phyloP scores from a whole-genome alignment of 176 grass and related monocot genomes.

The Triticum monococcum region DNA sequence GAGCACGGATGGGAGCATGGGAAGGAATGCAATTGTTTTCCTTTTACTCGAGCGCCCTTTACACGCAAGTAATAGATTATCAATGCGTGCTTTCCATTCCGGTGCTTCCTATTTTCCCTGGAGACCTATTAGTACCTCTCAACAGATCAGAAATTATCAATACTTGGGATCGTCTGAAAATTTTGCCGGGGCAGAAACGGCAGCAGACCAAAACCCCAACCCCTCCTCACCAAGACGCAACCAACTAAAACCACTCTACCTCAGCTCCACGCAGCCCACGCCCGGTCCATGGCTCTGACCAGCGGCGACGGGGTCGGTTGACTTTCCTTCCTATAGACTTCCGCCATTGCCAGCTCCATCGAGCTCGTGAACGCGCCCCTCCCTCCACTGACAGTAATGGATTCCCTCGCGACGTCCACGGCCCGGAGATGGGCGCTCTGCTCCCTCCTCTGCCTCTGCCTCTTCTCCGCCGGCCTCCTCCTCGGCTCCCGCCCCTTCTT shows the following conservation, averaged over 20 bases:
- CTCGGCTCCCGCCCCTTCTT: conserved; percentile 8
- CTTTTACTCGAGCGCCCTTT: too few relatives aligned
- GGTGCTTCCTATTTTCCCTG: too few relatives aligned
- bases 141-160: too few relatives aligned
- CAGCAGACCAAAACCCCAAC: conserved; percentile 45
- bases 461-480: conserved; percentile 35
- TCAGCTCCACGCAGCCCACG: not conserved
- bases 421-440: conserved; percentile 10
- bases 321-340: not conserved
- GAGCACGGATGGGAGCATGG: too few relatives aligned
- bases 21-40: too few relatives aligned
- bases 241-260: conserved; percentile 9
- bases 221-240: conserved; percentile 33
- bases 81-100: too few relatives aligned
- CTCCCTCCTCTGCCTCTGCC: conserved; percentile 27
- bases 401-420: not conserved
- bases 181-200: not conserved
- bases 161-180: too few relatives aligned
- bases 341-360: not conserved
- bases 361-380: not conserved
- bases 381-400: not conserved
- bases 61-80: too few relatives aligned
- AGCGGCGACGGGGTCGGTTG: not conserved
- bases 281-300: not conserved
- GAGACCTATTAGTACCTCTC: not conserved